Percentiles rank a stretch among this genome's conserved stretches.
These are phyloP conservation scores for Corymbia citriodora DNA, from an alignment of 441 rosid genomes.

Conservation along the genomic window DNA sequence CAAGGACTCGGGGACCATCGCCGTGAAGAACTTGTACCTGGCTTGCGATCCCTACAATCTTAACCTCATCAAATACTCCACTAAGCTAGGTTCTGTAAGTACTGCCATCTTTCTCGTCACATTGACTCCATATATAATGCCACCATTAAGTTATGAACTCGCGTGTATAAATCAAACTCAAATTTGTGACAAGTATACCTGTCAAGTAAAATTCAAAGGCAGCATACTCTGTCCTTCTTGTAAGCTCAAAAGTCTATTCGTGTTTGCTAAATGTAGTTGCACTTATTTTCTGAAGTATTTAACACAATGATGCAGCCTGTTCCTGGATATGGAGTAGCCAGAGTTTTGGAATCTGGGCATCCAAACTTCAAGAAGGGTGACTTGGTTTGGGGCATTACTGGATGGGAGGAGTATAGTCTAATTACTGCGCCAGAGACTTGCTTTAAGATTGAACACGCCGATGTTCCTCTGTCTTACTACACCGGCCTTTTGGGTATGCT, in stretches of 20 bases:
- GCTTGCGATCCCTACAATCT: neutral
- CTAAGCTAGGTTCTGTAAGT: neutral
- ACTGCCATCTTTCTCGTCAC: neutral
- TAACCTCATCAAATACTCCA: neutral
- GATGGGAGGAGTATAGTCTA: constrained; percentile 55
- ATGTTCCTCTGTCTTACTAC: constrained; percentile 54
- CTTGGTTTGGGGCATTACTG: constrained; percentile 38
- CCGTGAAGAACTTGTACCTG: neutral
- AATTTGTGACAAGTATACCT: neutral
- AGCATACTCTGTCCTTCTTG: neutral
- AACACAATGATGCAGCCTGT: constrained; percentile 32
- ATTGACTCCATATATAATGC: neutral
- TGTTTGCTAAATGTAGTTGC: neutral
- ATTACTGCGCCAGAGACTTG: constrained; percentile 11
- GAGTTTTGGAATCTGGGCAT: constrained; percentile 42
- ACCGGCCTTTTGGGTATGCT: constrained; percentile 19
- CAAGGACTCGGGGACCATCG: neutral
- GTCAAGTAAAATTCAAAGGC: neutral
- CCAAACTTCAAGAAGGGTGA: constrained; percentile 44
- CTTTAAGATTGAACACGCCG: constrained; percentile 33
- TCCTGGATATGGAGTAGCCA: constrained; percentile 37
- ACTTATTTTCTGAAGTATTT: neutral
- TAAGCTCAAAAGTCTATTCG: neutral
- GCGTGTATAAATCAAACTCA: neutral
- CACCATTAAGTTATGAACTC: neutral